Evolutionary conservation across 208 protist genomes (phyloP).

Genomic region (Crithidia sp.): DNA sequence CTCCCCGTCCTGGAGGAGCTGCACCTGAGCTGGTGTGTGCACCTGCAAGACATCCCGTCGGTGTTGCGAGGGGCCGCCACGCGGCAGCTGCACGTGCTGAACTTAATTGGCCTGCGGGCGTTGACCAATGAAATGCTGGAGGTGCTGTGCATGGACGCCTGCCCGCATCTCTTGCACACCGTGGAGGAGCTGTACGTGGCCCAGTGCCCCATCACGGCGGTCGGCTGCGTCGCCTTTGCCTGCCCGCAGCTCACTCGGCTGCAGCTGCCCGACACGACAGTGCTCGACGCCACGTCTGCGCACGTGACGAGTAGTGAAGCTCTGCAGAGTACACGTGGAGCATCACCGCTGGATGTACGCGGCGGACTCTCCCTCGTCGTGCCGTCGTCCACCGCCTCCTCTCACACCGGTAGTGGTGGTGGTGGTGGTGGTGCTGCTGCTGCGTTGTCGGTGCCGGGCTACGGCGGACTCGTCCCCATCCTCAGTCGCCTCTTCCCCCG

Average conservation of each 20-base stretch:
- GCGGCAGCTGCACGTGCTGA: slow-evolving; percentile 4
- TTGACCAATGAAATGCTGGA: not conserved
- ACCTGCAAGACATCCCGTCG: not conserved
- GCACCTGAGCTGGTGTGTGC: slow-evolving; percentile 3
- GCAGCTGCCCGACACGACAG: slow-evolving; percentile 12
- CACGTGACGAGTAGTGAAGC: not conserved
- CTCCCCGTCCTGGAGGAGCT: slow-evolving; percentile 5
- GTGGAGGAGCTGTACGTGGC: slow-evolving; percentile 16
- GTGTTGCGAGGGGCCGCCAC: slow-evolving; percentile 1
- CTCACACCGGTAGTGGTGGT: too few relatives aligned
- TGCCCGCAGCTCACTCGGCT: not conserved
- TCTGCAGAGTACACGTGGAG: too few relatives aligned
- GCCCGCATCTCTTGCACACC: not conserved
- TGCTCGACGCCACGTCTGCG: not conserved
- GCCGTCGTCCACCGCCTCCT: too few relatives aligned
- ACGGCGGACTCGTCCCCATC: not conserved
- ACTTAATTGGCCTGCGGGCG: not conserved
- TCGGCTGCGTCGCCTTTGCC: slow-evolving; percentile 9
- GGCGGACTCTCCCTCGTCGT: too few relatives aligned
- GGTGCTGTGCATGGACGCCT: slow-evolving; percentile 4
- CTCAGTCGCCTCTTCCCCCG: slow-evolving; percentile 6
- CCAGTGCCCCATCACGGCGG: slow-evolving; percentile 5
- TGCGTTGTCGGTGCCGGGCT: slow-evolving; percentile 1
- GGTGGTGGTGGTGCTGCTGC: too few relatives aligned
- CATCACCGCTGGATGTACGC: too few relatives aligned